Base-by-base conservation (phyloP, 2,329 filamentous ascomycete species). In the Cryphonectria nitschkei region DNA sequence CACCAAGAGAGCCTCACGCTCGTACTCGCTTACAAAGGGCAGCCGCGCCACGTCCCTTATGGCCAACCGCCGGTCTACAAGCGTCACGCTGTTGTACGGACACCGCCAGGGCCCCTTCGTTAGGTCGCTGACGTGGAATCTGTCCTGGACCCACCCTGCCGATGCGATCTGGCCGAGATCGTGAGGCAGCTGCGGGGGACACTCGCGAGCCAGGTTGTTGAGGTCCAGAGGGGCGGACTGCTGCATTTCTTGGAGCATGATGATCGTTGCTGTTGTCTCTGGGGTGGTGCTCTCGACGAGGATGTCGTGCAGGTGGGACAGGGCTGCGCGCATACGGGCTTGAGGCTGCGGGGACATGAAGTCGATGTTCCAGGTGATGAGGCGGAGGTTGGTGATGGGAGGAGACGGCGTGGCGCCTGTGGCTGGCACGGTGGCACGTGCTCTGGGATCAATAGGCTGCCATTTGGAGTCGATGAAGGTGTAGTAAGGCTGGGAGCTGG, bases 1-100 rank as follows among this genome's bases (percentile, higher is more conserved):
- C 13, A 87, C 82, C 71, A 88, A 86, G 1, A 88, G 76, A 2
- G 78, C 86, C 75, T 88, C 87, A 3, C 86, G 80, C 70, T 82
- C 84, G 3, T 77, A 76, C 41, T 84, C 84, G 9, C 78, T 72
- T 67, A 76, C 80, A 61, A 85, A 87, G 29, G 81, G 81, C n/a
- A 87, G 82, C 11, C 87, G 80, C 72, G 87, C 87, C 32, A 84
- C 82, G 0, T 74, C 70, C 3, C 75, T 63, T 37, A 87, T 76
- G 0, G 72, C 73, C 6, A 88, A 75, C 0, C 82, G 78, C 11
- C 78, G 78, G 71, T 87, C 85, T 1, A 88, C 77, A 3, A 89
- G 79, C 8, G 82, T 86, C 5, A 86, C 88, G 6, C 86, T 86
- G 74, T 88, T 88, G 39, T 78, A 70, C 7, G 77, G 76, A 3